Evolutionary conservation across 768 basidiomycete genomes (phyloP).

Genomic region (Lentinula lateritia): DNA sequence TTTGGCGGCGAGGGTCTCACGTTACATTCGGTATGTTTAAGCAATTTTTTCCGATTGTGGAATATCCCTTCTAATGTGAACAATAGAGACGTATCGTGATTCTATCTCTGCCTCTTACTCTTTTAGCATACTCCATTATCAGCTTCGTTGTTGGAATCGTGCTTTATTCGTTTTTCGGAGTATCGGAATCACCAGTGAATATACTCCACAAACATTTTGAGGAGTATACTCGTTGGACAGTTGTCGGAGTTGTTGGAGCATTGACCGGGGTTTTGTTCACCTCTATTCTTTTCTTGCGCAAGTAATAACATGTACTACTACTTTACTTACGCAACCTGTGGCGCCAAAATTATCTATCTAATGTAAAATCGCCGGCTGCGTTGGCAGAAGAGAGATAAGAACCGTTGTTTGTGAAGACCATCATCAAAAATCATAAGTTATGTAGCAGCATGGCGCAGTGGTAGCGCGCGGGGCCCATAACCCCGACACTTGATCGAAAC

Average conservation of each 20-base stretch:
- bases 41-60: background rate
- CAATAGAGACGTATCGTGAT: conserved; percentile 53
- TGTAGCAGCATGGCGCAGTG: conserved; percentile 53
- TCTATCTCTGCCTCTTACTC: conserved; percentile 68
- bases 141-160: conserved; percentile 63
- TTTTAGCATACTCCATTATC: conserved; percentile 65
- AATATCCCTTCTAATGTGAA: background rate
- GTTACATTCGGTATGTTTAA: conserved; percentile 36
- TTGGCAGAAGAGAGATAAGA: no score
- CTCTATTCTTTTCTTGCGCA: conserved; percentile 30
- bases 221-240: conserved; percentile 58
- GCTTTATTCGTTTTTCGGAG: conserved; percentile 59
- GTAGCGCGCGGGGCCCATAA: conserved; percentile 57
- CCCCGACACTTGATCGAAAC: conserved; percentile 64
- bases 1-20: conserved; percentile 55
- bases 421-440: no score
- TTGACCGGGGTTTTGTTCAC: conserved; percentile 57
- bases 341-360: no score
- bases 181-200: conserved; percentile 30
- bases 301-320: background rate
- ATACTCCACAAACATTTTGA: conserved; percentile 40
- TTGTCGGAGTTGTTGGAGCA: conserved; percentile 59
- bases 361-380: no score
- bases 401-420: no score
- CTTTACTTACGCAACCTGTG: no score